These are phyloP conservation scores for Populus simonii DNA, from an alignment of 345 rosid genomes.

Conservation along the genomic window DNA sequence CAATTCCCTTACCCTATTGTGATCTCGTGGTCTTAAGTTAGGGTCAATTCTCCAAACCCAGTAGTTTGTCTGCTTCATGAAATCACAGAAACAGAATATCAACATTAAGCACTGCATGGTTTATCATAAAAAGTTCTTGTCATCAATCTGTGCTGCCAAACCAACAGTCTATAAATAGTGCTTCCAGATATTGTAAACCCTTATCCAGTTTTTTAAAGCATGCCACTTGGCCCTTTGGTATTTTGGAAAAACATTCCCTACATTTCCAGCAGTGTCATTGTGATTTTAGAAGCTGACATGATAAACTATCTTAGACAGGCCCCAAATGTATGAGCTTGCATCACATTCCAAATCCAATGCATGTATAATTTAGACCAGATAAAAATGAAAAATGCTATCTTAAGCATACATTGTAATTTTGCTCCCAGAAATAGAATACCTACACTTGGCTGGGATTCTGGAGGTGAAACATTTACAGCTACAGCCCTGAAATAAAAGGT, in stretches of 20 bases:
- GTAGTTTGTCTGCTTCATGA: slow-evolving; percentile 52
- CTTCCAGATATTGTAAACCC: background rate
- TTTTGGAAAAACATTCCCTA: background rate
- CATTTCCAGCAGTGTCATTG: background rate
- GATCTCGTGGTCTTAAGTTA: slow-evolving; percentile 53
- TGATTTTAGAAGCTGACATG: background rate
- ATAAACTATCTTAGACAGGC: background rate
- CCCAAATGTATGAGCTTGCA: background rate
- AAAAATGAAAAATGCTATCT: slow-evolving; percentile 8
- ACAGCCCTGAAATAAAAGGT: slow-evolving; percentile 49
- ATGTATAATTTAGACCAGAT: background rate
- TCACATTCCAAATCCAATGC: background rate
- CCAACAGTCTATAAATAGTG: background rate
- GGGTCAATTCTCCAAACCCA: slow-evolving; percentile 87
- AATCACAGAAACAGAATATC: slow-evolving; percentile 1
- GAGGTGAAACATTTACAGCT: slow-evolving; percentile 69
- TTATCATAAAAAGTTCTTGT: background rate
- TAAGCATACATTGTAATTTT: background rate
- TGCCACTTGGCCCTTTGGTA: background rate
- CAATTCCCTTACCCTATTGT: slow-evolving; percentile 50
- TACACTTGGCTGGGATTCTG: slow-evolving; percentile 65
- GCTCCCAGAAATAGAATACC: slow-evolving; percentile 30
- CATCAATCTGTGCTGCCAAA: background rate
- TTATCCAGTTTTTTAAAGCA: background rate
- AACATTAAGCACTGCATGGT: background rate